phyloP scores from a whole-genome alignment of 202 grass and related monocot species.

The Digitaria exilis region DNA sequence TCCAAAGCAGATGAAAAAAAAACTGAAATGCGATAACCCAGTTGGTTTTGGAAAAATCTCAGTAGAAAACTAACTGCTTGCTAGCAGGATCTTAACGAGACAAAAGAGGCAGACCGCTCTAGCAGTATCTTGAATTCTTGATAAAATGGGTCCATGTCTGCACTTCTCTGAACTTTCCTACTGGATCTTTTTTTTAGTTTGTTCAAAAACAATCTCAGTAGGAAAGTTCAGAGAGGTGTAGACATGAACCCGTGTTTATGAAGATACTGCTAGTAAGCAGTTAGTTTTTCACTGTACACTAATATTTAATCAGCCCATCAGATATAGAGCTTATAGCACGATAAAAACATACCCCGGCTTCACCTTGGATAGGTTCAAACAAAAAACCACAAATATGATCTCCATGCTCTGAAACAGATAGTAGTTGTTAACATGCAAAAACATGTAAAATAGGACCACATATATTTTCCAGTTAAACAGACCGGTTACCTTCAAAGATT shows the following conservation, averaged over 20 bases:
- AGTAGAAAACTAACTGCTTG: too few relatives aligned
- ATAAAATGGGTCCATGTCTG: too few relatives aligned
- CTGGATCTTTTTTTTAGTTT: too few relatives aligned
- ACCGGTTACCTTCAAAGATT: conserved; percentile 69
- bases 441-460: not conserved
- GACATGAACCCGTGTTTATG: not conserved
- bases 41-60: not conserved
- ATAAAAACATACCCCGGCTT: conserved; percentile 78
- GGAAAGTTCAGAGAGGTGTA: not conserved
- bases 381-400: conserved; percentile 83
- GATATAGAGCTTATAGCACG: not conserved
- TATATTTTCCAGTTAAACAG: not conserved
- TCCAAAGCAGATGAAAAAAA: not conserved
- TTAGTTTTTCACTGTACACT: not conserved
- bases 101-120: too few relatives aligned
- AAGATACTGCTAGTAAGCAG: not conserved
- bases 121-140: too few relatives aligned
- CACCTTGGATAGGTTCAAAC: conserved; percentile 99
- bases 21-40: not conserved
- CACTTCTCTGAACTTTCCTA: too few relatives aligned
- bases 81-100: too few relatives aligned
- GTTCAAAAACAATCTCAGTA: not conserved
- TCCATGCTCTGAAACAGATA: conserved; percentile 71
- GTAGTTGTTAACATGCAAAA: conserved; percentile 29
- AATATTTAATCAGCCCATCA: not conserved